Percentiles rank a stretch among this genome's conserved stretches.
These are phyloP conservation scores for Podaxis carcinomalis DNA, from an alignment of 768 basidiomycete genomes.

Conservation along the genomic window DNA sequence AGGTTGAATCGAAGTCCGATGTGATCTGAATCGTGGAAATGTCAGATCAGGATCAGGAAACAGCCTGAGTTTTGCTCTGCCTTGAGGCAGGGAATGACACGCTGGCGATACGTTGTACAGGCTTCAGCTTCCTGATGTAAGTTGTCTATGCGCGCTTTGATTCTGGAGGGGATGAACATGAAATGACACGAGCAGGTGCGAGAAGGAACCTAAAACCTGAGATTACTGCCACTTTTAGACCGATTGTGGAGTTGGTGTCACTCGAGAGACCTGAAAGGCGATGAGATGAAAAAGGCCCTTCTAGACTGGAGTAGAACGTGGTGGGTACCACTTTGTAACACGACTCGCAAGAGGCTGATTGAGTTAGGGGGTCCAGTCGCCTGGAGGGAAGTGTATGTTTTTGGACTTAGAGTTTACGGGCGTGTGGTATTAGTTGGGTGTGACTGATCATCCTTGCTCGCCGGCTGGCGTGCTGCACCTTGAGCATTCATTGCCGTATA, in stretches of 20 bases:
- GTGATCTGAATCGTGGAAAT: constrained; percentile 1
- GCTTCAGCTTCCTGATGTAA: neutral
- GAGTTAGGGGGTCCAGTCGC: neutral
- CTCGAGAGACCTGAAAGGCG: neutral
- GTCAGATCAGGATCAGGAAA: constrained; percentile 1
- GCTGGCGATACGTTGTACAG: neutral
- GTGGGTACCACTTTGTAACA: neutral
- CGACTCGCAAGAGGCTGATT: neutral
- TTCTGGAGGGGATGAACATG: neutral
- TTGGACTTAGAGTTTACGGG: neutral
- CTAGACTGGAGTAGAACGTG: neutral
- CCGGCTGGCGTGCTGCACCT: neutral
- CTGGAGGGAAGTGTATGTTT: neutral
- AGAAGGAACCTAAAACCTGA: neutral
- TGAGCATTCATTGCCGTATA: neutral
- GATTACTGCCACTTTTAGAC: neutral
- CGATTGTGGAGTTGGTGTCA: neutral
- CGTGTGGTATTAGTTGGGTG: neutral
- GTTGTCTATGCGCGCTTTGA: neutral
- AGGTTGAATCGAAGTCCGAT: neutral
- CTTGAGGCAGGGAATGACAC: constrained; percentile 4
- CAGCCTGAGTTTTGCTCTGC: neutral
- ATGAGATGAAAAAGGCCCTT: neutral
- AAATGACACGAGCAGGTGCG: neutral
- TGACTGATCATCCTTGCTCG: neutral